These are phyloP conservation scores for Rhizopus arrhizus DNA, from an alignment of 371 early-diverging fungal genomes.

Conservation along the genomic window DNA sequence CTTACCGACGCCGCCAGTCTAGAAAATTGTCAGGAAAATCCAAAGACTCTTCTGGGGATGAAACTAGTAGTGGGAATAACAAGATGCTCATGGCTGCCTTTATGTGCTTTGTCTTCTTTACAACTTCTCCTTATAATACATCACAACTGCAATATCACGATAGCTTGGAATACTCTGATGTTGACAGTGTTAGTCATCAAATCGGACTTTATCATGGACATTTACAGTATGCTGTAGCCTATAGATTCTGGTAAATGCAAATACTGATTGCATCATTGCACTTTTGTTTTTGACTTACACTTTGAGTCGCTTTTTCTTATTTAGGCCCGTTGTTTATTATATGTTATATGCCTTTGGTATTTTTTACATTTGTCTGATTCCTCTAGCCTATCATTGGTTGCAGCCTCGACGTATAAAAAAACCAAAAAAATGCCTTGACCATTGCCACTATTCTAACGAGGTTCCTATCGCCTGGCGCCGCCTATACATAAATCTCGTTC, in stretches of 20 bases:
- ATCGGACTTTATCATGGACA: no score
- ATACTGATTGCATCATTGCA: not conserved
- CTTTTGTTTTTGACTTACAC: conserved; percentile 2
- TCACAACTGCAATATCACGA: not conserved
- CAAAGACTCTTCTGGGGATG: conserved; percentile 6
- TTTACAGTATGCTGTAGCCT: no score
- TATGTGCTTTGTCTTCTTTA: conserved; percentile 44
- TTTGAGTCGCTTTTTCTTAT: not conserved
- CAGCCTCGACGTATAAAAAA: conserved; percentile 24
- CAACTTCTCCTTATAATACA: conserved; percentile 27
- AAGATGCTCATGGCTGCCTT: conserved; percentile 45
- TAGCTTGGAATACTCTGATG: not conserved
- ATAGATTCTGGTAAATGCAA: not conserved
- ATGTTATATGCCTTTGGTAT: conserved; percentile 29
- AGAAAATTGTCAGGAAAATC: conserved; percentile 4
- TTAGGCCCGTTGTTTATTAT: conserved; percentile 25
- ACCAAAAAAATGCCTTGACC: conserved; percentile 21
- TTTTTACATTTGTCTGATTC: conserved; percentile 32
- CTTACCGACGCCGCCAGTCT: conserved; percentile 24
- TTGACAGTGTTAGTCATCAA: conserved; percentile 2
- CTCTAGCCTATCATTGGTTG: conserved; percentile 26
- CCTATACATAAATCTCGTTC: conserved; percentile 21
- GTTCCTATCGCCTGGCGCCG: conserved; percentile 30
- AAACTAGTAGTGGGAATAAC: not conserved
- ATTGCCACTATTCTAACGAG: conserved; percentile 37